Evolutionary conservation across 208 protist genomes (phyloP).

Genomic region (Leishmania mexicana): DNA sequence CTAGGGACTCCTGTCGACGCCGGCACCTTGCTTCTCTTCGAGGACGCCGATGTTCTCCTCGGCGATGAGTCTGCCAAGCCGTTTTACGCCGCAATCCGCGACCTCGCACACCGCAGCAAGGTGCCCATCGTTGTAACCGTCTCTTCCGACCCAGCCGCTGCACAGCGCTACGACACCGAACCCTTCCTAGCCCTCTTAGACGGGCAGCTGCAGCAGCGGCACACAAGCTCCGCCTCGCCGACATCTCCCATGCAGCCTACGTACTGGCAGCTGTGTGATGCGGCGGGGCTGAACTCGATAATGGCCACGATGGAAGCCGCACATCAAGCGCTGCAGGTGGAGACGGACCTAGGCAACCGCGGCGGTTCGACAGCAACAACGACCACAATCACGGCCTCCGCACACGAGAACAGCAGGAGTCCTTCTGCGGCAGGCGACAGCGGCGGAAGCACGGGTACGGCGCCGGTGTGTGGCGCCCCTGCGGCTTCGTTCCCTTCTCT

Average conservation of each 20-base stretch:
- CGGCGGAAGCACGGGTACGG: neutral
- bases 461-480: neutral
- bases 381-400: neutral
- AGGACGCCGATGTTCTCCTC: constrained; percentile 83
- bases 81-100: constrained; percentile 80
- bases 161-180: constrained; percentile 33
- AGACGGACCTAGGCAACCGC: constrained; percentile 10
- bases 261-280: constrained; percentile 27
- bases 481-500: neutral
- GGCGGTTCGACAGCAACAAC: neutral
- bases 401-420: constrained; percentile 3
- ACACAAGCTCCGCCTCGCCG: neutral
- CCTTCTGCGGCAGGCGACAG: neutral
- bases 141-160: constrained; percentile 33
- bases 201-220: neutral
- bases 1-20: constrained; percentile 2
- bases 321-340: constrained; percentile 21
- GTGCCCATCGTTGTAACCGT: constrained; percentile 81
- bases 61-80: constrained; percentile 65
- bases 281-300: constrained; percentile 19
- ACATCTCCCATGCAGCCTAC: constrained; percentile 2
- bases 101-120: constrained; percentile 76
- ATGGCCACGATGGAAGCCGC: constrained; percentile 27
- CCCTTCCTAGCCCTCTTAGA: neutral
- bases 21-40: constrained; percentile 79